phyloP scores from a whole-genome alignment of 768 basidiomycete species.

The Leccinum arenicola region DNA sequence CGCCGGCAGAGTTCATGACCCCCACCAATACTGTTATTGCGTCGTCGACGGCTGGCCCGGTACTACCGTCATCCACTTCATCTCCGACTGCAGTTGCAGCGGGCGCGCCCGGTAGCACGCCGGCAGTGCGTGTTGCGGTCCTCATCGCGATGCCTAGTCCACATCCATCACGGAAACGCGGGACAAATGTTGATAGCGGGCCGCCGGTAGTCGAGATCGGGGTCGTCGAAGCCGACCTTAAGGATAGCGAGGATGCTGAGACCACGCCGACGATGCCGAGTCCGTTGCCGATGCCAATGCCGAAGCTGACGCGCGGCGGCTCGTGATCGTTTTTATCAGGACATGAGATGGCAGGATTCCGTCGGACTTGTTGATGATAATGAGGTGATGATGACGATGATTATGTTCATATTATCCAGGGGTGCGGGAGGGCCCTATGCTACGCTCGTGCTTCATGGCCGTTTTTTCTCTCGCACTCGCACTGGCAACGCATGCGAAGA shows the following conservation, averaged over 20 bases:
- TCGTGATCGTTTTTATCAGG: background rate
- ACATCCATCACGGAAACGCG: background rate
- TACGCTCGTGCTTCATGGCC: background rate
- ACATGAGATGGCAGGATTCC: background rate
- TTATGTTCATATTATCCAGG: background rate
- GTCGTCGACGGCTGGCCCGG: constrained; percentile 1
- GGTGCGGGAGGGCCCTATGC: background rate
- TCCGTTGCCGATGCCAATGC: background rate
- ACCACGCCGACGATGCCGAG: background rate
- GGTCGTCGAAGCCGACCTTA: constrained; percentile 18
- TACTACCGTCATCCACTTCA: constrained; percentile 2
- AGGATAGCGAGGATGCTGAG: background rate
- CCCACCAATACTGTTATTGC: background rate
- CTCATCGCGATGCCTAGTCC: constrained; percentile 43
- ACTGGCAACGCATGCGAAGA: background rate
- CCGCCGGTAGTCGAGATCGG: constrained; percentile 36
- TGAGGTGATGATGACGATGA: background rate
- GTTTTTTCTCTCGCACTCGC: background rate
- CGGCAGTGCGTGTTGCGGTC: constrained; percentile 38
- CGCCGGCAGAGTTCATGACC: constrained; percentile 7
- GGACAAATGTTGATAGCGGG: constrained; percentile 18
- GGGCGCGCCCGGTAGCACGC: constrained; percentile 4
- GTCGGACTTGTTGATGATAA: background rate
- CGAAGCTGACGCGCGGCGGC: background rate
- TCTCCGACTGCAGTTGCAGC: constrained; percentile 5